A percentile compares a stretch with the other conserved stretches of the same genome.
phyloP scores from a whole-genome alignment of 2,329 filamentous ascomycete species.

The Stagonosporopsis rhizophila region DNA sequence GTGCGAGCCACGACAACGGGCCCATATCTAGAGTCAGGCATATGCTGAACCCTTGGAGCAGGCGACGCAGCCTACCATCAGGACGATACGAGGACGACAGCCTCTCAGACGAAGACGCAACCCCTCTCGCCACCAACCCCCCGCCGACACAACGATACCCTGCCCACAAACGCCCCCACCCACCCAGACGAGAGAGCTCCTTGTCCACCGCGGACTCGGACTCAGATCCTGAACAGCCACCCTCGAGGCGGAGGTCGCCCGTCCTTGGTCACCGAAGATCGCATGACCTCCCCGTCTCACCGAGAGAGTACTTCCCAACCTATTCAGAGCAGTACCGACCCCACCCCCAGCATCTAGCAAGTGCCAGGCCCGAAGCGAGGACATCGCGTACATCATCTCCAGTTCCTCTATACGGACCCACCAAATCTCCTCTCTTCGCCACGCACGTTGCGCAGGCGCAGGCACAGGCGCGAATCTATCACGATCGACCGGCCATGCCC shows the following conservation, averaged over 20 bases:
- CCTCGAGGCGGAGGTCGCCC: conserved; percentile 34
- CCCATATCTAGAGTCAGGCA: conserved; percentile 44
- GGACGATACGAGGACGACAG: conserved; percentile 40
- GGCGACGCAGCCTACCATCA: conserved; percentile 34
- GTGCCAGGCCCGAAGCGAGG: conserved; percentile 23
- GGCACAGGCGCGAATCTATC: conserved; percentile 43
- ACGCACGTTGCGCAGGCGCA: conserved; percentile 53
- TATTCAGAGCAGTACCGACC: conserved; percentile 43
- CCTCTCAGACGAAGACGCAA: conserved; percentile 40
- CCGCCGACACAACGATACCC: conserved; percentile 32
- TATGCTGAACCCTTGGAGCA: conserved; percentile 45
- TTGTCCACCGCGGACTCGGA: conserved; percentile 42
- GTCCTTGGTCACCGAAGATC: conserved; percentile 51
- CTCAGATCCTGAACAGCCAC: conserved; percentile 39
- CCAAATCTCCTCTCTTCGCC: conserved; percentile 56
- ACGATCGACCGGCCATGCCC: conserved; percentile 40
- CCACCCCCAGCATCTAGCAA: conserved; percentile 32
- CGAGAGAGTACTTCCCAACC: conserved; percentile 49
- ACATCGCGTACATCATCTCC: conserved; percentile 28
- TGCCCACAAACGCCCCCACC: conserved; percentile 42
- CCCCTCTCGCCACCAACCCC: conserved; percentile 35
- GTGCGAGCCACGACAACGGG: conserved; percentile 38
- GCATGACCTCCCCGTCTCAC: conserved; percentile 52
- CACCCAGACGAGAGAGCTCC: conserved; percentile 45
- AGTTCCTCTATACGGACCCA: conserved; percentile 53